These are phyloP conservation scores for Pseudogymnoascus sp. DNA, from an alignment of 2,329 filamentous ascomycete species.

Conservation along the genomic window DNA sequence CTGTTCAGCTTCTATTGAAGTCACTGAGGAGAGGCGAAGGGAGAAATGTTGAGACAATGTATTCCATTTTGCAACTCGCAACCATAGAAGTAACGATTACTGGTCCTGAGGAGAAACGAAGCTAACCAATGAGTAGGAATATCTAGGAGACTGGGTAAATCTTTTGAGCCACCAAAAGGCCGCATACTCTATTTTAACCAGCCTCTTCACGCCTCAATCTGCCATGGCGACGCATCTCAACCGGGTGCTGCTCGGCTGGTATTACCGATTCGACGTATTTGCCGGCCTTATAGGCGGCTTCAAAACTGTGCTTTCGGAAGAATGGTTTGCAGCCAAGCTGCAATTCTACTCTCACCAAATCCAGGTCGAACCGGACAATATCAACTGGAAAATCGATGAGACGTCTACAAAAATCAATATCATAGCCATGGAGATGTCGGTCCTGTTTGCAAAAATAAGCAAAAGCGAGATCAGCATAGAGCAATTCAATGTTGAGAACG, in stretches of 20 bases:
- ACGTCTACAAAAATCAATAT: constrained; percentile 59
- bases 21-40: constrained; percentile 63
- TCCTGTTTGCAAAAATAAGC: constrained; percentile 62
- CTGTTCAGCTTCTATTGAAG: constrained; percentile 66
- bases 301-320: constrained; percentile 60
- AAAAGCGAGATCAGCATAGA: constrained; percentile 55
- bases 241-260: constrained; percentile 77
- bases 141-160: constrained; percentile 91
- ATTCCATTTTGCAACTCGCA: constrained; percentile 85
- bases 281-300: constrained; percentile 75
- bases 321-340: constrained; percentile 55
- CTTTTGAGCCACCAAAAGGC: constrained; percentile 87
- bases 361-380: constrained; percentile 48
- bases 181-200: constrained; percentile 70
- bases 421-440: constrained; percentile 71
- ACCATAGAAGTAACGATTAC: constrained; percentile 69
- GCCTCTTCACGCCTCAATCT: constrained; percentile 68
- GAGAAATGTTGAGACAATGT: constrained; percentile 63
- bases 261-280: constrained; percentile 78
- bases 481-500: constrained; percentile 56
- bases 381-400: constrained; percentile 59
- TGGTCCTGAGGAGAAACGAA: not conserved
- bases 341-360: constrained; percentile 54
- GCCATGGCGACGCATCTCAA: constrained; percentile 63
- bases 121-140: constrained; percentile 54